phyloP scores from a whole-genome alignment of 2,329 filamentous ascomycete species.

The Dactylonectria macrodidyma region DNA sequence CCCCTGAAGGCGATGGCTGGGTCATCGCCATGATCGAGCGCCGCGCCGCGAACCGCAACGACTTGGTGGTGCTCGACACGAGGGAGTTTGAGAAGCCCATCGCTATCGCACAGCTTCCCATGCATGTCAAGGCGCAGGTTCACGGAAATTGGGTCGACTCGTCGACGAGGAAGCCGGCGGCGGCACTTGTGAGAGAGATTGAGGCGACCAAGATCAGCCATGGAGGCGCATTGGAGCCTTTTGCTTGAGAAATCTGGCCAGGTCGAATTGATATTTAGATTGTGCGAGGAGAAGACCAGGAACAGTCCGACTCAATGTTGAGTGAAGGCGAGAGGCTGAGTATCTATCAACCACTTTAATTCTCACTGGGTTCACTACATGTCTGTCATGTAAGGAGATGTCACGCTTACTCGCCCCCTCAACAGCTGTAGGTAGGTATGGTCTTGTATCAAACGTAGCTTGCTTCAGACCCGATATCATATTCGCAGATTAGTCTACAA shows the following conservation, averaged over 20 bases:
- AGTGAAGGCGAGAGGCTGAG: too few relatives aligned
- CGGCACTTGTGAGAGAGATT: conserved; percentile 16
- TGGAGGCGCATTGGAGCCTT: conserved; percentile 16
- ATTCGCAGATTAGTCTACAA: too few relatives aligned
- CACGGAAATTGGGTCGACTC: conserved; percentile 34
- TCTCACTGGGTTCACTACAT: too few relatives aligned
- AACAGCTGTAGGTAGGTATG: too few relatives aligned
- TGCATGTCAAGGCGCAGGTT: conserved; percentile 28
- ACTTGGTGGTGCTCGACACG: conserved; percentile 29
- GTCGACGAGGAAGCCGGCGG: background rate
- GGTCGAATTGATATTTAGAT: too few relatives aligned
- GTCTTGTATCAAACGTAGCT: too few relatives aligned
- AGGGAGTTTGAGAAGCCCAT: conserved; percentile 27
- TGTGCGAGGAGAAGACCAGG: too few relatives aligned
- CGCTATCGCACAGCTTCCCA: conserved; percentile 28
- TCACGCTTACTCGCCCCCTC: too few relatives aligned
- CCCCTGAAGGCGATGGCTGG: conserved; percentile 28
- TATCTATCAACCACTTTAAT: too few relatives aligned
- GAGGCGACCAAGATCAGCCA: background rate
- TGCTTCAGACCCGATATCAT: too few relatives aligned
- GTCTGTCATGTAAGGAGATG: too few relatives aligned
- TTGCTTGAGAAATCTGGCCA: background rate
- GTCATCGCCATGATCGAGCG: conserved; percentile 26
- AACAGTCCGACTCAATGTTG: too few relatives aligned
- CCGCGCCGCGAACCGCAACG: conserved; percentile 16